phyloP scores from a whole-genome alignment of 768 basidiomycete species.

The Phallus indusiatus region DNA sequence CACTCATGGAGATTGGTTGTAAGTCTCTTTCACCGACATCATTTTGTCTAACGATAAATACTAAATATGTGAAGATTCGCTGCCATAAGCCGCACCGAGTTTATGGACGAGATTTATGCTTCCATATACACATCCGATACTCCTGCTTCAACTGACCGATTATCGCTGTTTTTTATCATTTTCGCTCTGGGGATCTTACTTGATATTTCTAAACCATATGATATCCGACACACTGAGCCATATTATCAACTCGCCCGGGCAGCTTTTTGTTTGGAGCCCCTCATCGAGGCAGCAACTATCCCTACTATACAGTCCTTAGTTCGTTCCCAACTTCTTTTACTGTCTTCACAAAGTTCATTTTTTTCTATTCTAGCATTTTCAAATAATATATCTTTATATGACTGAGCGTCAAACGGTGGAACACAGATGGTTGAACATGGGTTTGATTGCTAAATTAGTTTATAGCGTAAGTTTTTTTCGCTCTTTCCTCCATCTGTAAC shows the following conservation, averaged over 20 bases:
- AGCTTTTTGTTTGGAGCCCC: slow-evolving; percentile 29
- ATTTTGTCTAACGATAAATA: neutral
- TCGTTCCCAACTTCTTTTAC: neutral
- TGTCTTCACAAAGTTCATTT: neutral
- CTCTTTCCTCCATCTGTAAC: neutral
- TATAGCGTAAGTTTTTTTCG: slow-evolving; percentile 1
- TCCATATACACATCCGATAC: slow-evolving; percentile 12
- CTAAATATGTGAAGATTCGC: neutral
- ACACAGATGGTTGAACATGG: slow-evolving; percentile 7
- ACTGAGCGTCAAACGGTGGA: slow-evolving; percentile 7
- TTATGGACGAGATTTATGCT: slow-evolving; percentile 17
- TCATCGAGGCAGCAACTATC: slow-evolving; percentile 1
- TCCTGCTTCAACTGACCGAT: slow-evolving; percentile 32
- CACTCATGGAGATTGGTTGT: slow-evolving; percentile 8
- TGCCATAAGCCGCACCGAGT: slow-evolving; percentile 2
- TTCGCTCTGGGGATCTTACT: slow-evolving; percentile 39
- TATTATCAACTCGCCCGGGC: slow-evolving; percentile 42
- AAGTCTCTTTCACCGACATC: neutral
- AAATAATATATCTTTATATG: slow-evolving; percentile 9
- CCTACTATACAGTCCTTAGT: slow-evolving; percentile 3
- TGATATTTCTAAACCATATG: slow-evolving; percentile 27
- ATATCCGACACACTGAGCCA: slow-evolving; percentile 25
- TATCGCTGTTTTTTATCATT: slow-evolving; percentile 45
- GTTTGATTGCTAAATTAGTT: slow-evolving; percentile 3
- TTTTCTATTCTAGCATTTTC: neutral